Evolutionary conservation across 2,329 filamentous ascomycete genomes (phyloP).

Genomic region (Coleophoma crateriformis): DNA sequence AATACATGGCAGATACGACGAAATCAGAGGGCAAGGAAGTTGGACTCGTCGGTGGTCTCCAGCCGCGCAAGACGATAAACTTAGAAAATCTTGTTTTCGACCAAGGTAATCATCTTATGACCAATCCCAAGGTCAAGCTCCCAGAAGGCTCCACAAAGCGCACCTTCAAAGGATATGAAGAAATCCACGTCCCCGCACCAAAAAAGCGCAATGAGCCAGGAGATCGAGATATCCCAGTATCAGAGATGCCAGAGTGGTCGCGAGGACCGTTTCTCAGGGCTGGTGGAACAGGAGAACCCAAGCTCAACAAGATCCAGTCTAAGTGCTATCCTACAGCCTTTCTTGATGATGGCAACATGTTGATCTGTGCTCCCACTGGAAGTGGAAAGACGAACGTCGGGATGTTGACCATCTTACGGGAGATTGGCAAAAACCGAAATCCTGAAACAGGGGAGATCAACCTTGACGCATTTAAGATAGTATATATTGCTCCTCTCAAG

Average conservation of each 20-base stretch:
- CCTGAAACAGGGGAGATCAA: constrained; percentile 88
- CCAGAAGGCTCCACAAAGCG: constrained; percentile 93
- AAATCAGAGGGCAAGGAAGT: constrained; percentile 54
- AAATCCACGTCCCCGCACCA: constrained; percentile 92
- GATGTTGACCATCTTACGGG: constrained; percentile 92
- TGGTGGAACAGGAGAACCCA: constrained; percentile 62
- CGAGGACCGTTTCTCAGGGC: constrained; percentile 60
- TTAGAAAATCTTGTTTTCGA: constrained; percentile 95
- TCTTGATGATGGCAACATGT: constrained; percentile 91
- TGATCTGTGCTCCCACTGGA: constrained; percentile 94
- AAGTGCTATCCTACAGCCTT: constrained; percentile 91
- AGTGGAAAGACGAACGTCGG: constrained; percentile 98
- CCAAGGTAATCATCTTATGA: constrained; percentile 98
- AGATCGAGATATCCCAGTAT: constrained; percentile 77
- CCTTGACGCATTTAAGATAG: constrained; percentile 95
- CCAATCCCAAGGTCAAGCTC: constrained; percentile 91
- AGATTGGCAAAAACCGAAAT: constrained; percentile 93
- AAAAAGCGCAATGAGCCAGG: constrained; percentile 79
- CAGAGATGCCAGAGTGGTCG: constrained; percentile 90
- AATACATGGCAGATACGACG: constrained; percentile 44
- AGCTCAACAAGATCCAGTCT: constrained; percentile 92
- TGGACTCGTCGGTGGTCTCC: constrained; percentile 72
- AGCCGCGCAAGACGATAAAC: constrained; percentile 84
- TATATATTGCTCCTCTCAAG: constrained; percentile 95
- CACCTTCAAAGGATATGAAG: constrained; percentile 96